Conservation (phyloP, 306 rosid genomes). For the Cajanus cajan region DNA sequence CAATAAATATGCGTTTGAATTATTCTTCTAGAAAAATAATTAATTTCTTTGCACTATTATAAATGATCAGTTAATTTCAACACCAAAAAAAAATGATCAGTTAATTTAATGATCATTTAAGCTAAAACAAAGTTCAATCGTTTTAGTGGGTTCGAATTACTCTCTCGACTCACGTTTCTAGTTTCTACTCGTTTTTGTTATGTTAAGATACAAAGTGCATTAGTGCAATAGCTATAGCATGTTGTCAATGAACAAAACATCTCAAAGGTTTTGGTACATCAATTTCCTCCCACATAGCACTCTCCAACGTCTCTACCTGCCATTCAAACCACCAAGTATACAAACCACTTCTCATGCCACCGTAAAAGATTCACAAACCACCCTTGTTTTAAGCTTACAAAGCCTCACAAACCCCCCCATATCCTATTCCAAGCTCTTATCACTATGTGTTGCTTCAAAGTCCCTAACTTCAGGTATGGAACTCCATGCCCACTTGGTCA, state of each 20-base stretch:
- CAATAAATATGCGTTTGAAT: not conserved
- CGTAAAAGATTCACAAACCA: not conserved
- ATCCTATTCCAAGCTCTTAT: slow-evolving; percentile 47
- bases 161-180: too few relatives aligned
- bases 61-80: too few relatives aligned
- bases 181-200: too few relatives aligned
- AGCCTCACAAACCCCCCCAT: slow-evolving; percentile 18
- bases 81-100: too few relatives aligned
- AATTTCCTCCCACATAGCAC: not conserved
- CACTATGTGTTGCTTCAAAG: slow-evolving; percentile 60
- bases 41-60: not conserved
- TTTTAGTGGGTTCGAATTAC: too few relatives aligned
- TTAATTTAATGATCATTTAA: too few relatives aligned
- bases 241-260: slow-evolving; percentile 8
- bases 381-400: slow-evolving; percentile 2
- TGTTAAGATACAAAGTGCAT: too few relatives aligned
- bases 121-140: too few relatives aligned
- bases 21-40: not conserved
- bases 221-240: too few relatives aligned
- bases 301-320: not conserved
- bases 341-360: not conserved
- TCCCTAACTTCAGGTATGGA: slow-evolving; percentile 50
- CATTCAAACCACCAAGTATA: not conserved
- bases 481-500: slow-evolving; percentile 67
- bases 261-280: not conserved